These are phyloP conservation scores for Pichia sp. DNA, from an alignment of 1,139 yeast species.

Conservation along the genomic window DNA sequence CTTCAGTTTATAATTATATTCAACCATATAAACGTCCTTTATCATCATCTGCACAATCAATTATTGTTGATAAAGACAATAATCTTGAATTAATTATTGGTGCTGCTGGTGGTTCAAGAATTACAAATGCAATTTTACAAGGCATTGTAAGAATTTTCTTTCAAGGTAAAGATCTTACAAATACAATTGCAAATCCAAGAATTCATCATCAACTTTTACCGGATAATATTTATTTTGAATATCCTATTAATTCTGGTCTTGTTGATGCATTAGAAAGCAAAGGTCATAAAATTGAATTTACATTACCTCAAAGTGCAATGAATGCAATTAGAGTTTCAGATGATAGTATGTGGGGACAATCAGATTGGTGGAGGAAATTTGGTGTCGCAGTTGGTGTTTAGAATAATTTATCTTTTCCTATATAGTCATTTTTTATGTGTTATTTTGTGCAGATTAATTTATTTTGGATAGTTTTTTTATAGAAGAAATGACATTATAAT, in stretches of 20 bases:
- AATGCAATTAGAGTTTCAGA: constrained; percentile 31
- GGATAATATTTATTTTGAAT: constrained; percentile 57
- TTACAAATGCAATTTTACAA: constrained; percentile 78
- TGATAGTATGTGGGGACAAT: constrained; percentile 30
- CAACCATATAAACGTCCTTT: constrained; percentile 76
- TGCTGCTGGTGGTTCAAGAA: constrained; percentile 92
- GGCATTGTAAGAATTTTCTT: constrained; percentile 64
- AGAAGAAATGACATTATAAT: too few species aligned
- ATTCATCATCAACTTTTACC: constrained; percentile 89
- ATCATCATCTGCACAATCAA: constrained; percentile 76
- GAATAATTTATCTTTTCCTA: too few species aligned
- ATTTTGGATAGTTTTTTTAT: too few species aligned
- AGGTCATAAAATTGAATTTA: constrained; percentile 31
- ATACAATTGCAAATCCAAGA: constrained; percentile 71
- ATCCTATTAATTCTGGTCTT: constrained; percentile 24
- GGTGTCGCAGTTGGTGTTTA: constrained; percentile 35
- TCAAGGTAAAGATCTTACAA: constrained; percentile 51
- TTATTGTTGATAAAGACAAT: constrained; percentile 47
- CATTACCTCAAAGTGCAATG: constrained; percentile 36
- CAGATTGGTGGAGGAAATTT: constrained; percentile 40
- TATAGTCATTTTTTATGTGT: too few species aligned
- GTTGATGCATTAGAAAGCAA: constrained; percentile 19
- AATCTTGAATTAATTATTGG: constrained; percentile 68
- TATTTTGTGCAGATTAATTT: too few species aligned
- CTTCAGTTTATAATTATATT: constrained; percentile 74